Conservation (phyloP, 352 stramenopile genomes). For the Pythium coloratum region DNA sequence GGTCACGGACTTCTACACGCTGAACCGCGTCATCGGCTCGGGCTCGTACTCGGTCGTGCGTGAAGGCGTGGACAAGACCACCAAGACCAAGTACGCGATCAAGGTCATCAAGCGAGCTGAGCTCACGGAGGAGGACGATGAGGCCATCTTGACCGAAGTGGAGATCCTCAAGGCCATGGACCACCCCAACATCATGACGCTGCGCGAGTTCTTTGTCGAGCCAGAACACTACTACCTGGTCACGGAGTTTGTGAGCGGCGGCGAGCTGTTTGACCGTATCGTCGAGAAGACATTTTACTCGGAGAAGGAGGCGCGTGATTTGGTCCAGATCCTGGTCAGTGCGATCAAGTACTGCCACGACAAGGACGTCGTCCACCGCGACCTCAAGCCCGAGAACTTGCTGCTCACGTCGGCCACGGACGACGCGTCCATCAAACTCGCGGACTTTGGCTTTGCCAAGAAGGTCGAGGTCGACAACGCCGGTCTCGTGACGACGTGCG, state of each 20-base stretch:
- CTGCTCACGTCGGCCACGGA: conserved; percentile 74
- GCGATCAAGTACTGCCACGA: conserved; percentile 90
- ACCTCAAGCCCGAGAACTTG: conserved; percentile 78
- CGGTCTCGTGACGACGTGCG: conserved; percentile 70
- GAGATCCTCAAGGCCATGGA: conserved; percentile 83
- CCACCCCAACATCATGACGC: conserved; percentile 90
- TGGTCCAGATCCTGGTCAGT: conserved; percentile 78
- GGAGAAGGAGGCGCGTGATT: conserved; percentile 79
- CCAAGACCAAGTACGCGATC: conserved; percentile 85
- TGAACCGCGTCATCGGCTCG: conserved; percentile 85
- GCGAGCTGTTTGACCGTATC: conserved; percentile 90
- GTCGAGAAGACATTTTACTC: conserved; percentile 88
- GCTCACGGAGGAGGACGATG: conserved; percentile 74
- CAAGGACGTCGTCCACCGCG: conserved; percentile 77
- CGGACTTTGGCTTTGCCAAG: conserved; percentile 93
- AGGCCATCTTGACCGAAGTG: conserved; percentile 78
- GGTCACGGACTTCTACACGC: conserved; percentile 69
- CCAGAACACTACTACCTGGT: conserved; percentile 88
- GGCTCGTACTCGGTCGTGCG: conserved; percentile 91
- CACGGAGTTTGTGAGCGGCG: conserved; percentile 83
- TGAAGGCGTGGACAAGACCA: conserved; percentile 75
- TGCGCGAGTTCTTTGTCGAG: conserved; percentile 91
- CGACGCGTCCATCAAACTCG: conserved; percentile 90
- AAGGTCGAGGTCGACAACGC: conserved; percentile 65
- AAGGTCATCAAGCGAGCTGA: conserved; percentile 87